Base-by-base conservation (phyloP, 257 asterid species). In the Coffea canephora region DNA sequence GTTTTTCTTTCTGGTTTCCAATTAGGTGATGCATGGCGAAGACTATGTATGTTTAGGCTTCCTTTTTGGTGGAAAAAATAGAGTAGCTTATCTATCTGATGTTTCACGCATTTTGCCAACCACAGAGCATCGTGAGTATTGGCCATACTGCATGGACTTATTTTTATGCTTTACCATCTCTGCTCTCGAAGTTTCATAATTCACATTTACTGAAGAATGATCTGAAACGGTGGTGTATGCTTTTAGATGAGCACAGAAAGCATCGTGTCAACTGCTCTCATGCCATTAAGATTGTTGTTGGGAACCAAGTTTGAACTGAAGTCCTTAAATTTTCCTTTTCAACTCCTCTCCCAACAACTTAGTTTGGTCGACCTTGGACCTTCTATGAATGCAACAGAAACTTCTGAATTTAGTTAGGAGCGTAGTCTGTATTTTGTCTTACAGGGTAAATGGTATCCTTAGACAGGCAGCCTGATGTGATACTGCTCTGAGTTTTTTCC, bases 21-120 rank as follows among this genome's bases (percentile, higher is more conserved):
- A 50, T 79, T 79, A 96, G 99, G 99, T 96, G 85, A 96, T 96
- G 99, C 99, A 96, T 76, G 99, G 99, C 61, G 97, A 96, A 87
- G 99, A 96, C 85, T 96, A 96, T 79, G 87, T 90, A 57, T 92
- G 97, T 84, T 82, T 94, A 73, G 98, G 98, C 68, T 96, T 96
- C 89, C 89, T 91, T 76, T 96, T 96, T 82, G 99, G 98, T 75
- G 87, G 87, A 89, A 89, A 86, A 76, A 87, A 75, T 88, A 90
- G 85, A 90, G 91, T 93, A 67, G 99, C 97, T 71, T 96, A 92
- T 82, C 84, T 96, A 87, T 96, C 99, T 59, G 98, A 93, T 67
- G 83, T 92, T 87, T 93, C 97, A 54, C 97, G 98, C 79, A 84
- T 96, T 83, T 88, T 91, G 87, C 94, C 98, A 71, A 57, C 90